Evolutionary conservation across 2,329 filamentous ascomycete genomes (phyloP).

Genomic region (Sphaceloma murrayae): DNA sequence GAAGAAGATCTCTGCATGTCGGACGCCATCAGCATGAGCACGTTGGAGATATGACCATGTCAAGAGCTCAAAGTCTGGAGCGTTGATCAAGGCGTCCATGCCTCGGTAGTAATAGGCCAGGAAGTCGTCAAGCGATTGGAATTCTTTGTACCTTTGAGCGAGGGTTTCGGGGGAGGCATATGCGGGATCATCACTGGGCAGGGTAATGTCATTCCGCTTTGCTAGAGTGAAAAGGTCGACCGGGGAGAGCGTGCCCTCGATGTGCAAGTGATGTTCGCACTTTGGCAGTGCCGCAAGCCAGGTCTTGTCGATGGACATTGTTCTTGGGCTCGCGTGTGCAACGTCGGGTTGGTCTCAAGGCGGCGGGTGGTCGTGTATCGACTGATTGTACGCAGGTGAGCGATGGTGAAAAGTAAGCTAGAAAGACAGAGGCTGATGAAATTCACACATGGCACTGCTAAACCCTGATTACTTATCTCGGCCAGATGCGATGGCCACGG

Average conservation of each 20-base stretch:
- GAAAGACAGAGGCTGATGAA: no score
- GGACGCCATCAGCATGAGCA: constrained; percentile 54
- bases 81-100: constrained; percentile 57
- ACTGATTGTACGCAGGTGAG: no score
- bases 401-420: no score
- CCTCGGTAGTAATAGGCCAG: constrained; percentile 69
- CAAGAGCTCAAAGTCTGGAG: constrained; percentile 61
- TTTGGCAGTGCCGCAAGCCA: constrained; percentile 62
- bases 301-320: constrained; percentile 37
- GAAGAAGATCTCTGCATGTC: constrained; percentile 38
- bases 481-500: no score
- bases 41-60: constrained; percentile 62
- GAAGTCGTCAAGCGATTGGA: constrained; percentile 66
- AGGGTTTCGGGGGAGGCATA: constrained; percentile 54
- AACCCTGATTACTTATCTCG: no score
- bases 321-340: no score
- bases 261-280: constrained; percentile 72
- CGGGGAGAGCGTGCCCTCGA: constrained; percentile 66
- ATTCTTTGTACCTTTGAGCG: constrained; percentile 53
- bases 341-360: background rate
- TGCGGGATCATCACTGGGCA: constrained; percentile 49
- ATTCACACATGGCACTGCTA: no score
- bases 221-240: constrained; percentile 61
- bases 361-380: no score
- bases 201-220: constrained; percentile 52